Percentiles rank a stretch among this genome's conserved stretches.
These are phyloP conservation scores for Microascus cirrosus DNA, from an alignment of 2,329 filamentous ascomycete genomes.

Conservation along the genomic window DNA sequence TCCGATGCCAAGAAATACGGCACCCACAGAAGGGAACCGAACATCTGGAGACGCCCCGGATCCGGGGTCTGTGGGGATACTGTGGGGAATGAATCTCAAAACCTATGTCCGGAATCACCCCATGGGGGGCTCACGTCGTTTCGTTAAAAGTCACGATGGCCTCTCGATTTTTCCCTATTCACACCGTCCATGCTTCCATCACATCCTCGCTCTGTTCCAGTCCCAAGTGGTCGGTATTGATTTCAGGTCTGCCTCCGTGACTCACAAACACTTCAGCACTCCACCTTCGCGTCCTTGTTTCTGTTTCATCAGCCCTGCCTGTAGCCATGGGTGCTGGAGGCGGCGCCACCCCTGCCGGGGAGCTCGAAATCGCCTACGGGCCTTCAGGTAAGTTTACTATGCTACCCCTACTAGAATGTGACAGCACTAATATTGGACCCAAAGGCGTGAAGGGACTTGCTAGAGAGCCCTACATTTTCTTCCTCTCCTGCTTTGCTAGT, in stretches of 20 bases:
- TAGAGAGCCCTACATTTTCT: not conserved
- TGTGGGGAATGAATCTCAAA: not conserved
- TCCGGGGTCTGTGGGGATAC: not conserved
- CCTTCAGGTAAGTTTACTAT: not conserved
- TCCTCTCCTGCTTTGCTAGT: not conserved
- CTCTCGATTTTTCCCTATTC: not conserved
- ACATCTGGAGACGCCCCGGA: not conserved
- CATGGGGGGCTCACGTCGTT: not conserved
- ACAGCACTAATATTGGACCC: not conserved
- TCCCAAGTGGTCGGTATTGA: not conserved
- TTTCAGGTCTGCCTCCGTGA: too few relatives aligned
- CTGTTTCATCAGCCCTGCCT: not conserved
- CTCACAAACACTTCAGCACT: not conserved
- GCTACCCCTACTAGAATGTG: not conserved
- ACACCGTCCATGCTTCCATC: not conserved
- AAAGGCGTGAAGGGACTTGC: not conserved
- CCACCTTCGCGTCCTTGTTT: not conserved
- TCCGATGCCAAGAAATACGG: not conserved
- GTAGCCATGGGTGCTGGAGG: not conserved
- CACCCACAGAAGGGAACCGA: not conserved
- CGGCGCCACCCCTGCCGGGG: not conserved
- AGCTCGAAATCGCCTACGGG: not conserved
- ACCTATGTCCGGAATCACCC: not conserved
- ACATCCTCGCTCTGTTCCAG: not conserved
- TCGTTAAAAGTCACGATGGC: not conserved